phyloP scores from a whole-genome alignment of 768 basidiomycete species.

The Tulasnella sp. region DNA sequence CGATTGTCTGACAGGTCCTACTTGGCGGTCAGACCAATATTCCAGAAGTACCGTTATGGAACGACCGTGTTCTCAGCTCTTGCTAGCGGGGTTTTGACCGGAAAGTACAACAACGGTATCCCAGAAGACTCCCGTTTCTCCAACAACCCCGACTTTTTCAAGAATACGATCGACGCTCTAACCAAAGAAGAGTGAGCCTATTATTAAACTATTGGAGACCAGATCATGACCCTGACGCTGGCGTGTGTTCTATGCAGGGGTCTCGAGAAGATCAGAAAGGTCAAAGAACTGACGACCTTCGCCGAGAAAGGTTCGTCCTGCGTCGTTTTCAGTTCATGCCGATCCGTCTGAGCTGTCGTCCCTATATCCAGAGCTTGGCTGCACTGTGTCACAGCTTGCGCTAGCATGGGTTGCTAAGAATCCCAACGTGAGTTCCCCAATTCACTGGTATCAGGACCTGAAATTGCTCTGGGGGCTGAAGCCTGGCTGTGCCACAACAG shows the following conservation, averaged over 20 bases:
- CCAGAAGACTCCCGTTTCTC: slow-evolving; percentile 70
- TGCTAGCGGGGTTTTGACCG: slow-evolving; percentile 70
- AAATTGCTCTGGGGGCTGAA: slow-evolving; percentile 28
- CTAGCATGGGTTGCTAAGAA: slow-evolving; percentile 72
- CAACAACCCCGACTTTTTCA: slow-evolving; percentile 54
- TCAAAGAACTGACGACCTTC: slow-evolving; percentile 60
- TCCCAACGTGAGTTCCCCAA: slow-evolving; percentile 44
- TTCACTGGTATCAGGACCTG: not conserved
- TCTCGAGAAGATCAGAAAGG: slow-evolving; percentile 65
- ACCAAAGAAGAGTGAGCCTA: slow-evolving; percentile 46
- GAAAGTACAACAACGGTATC: slow-evolving; percentile 57
- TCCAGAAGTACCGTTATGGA: slow-evolving; percentile 62
- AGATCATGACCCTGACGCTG: not conserved
- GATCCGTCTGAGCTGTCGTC: not conserved
- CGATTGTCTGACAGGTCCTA: not conserved
- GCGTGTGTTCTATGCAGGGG: slow-evolving; percentile 39
- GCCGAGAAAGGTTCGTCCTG: slow-evolving; percentile 50
- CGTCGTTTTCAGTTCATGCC: slow-evolving; percentile 11
- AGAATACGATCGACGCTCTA: slow-evolving; percentile 52
- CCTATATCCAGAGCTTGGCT: slow-evolving; percentile 48
- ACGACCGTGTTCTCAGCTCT: slow-evolving; percentile 75
- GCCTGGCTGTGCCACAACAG: not conserved
- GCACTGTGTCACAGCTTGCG: slow-evolving; percentile 61
- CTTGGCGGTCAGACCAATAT: slow-evolving; percentile 43
- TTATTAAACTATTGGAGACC: not conserved